Conservation (phyloP, 139 green algal genomes). For the Haematococcus sp. region DNA sequence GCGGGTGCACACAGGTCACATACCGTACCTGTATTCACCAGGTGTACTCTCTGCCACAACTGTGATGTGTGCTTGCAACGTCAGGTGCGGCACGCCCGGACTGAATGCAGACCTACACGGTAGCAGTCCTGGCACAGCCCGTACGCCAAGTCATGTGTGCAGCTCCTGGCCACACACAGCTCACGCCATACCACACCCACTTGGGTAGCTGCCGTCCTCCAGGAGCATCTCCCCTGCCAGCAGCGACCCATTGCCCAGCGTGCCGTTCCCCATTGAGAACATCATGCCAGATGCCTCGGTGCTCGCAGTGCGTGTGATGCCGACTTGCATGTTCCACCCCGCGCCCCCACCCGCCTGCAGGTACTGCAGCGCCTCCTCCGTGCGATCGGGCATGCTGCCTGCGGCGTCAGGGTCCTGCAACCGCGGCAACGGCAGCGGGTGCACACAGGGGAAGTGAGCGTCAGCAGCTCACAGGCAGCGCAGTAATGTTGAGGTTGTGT, state of each 20-base stretch:
- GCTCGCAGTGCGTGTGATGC: not conserved
- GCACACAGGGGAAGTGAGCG: not conserved
- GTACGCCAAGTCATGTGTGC: no score
- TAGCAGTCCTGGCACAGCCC: no score
- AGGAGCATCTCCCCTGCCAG: conserved; percentile 18
- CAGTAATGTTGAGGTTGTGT: not conserved
- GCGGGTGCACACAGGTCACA: no score
- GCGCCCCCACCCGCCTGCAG: conserved; percentile 32
- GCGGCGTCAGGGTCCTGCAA: not conserved
- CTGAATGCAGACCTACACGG: no score
- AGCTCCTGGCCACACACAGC: no score
- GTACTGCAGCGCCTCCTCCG: conserved; percentile 48
- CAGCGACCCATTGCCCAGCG: conserved; percentile 15
- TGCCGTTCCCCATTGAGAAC: conserved; percentile 10
- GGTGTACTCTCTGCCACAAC: no score
- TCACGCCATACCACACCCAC: no score
- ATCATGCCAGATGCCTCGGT: not conserved
- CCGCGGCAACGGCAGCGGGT: not conserved
- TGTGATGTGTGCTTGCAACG: no score
- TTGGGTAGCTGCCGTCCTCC: conserved; percentile 4
- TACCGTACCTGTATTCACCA: no score
- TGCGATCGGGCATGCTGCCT: conserved; percentile 18
- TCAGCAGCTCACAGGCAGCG: not conserved
- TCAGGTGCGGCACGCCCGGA: no score
- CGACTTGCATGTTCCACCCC: conserved; percentile 21